phyloP scores from a whole-genome alignment of 2,329 filamentous ascomycete species.

The Colletotrichum sidae region DNA sequence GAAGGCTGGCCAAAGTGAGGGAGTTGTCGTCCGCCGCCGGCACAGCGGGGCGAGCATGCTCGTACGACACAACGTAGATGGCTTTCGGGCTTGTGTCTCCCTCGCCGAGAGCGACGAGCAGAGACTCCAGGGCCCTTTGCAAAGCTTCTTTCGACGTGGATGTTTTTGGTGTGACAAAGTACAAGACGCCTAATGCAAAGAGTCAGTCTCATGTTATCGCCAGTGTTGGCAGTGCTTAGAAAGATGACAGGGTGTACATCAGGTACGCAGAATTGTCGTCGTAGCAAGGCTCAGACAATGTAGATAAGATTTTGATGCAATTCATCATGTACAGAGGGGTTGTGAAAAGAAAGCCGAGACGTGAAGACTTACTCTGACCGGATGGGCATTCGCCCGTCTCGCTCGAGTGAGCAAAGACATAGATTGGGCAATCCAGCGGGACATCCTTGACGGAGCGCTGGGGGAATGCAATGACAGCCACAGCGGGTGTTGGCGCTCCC shows the following conservation, averaged over 20 bases:
- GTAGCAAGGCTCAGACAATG: conserved; percentile 95
- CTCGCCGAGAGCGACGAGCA: conserved; percentile 51
- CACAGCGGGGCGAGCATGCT: conserved; percentile 55
- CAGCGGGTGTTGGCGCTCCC: conserved; percentile 80
- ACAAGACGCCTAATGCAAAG: conserved; percentile 44
- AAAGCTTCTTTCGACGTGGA: conserved; percentile 51
- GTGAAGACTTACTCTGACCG: conserved; percentile 83
- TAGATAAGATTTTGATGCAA: conserved; percentile 94
- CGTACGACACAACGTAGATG: conserved; percentile 67
- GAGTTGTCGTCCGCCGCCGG: conserved; percentile 50
- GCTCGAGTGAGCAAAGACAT: conserved; percentile 80
- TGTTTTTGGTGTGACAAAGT: conserved; percentile 53
- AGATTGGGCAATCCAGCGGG: conserved; percentile 60
- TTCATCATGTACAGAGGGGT: conserved; percentile 80
- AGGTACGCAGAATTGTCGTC: conserved; percentile 89
- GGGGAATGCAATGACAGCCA: conserved; percentile 77
- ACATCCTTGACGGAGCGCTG: conserved; percentile 55
- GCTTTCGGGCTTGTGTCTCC: conserved; percentile 45
- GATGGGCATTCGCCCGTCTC: conserved; percentile 92
- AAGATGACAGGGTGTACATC: conserved; percentile 65
- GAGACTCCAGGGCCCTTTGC: conserved; percentile 52
- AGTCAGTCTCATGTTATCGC: conserved; percentile 43
- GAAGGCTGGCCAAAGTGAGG: conserved; percentile 68
- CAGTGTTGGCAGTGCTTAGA: conserved; percentile 4
- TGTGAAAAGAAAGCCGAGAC: conserved; percentile 27